phyloP scores from a whole-genome alignment of 2,329 filamentous ascomycete genomes.

The Periconia sp. region DNA sequence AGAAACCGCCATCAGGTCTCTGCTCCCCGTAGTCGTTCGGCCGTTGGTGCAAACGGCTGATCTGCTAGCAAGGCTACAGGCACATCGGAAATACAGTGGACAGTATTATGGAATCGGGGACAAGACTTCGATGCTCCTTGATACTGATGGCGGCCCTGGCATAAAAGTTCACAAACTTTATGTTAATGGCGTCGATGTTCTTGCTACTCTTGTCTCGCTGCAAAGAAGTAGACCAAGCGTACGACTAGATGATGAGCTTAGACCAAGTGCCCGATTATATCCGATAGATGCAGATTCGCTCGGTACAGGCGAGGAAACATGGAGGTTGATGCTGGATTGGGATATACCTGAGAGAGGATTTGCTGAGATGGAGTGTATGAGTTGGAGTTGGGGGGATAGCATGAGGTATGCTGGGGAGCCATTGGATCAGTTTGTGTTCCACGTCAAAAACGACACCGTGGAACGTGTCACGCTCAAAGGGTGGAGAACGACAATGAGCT shows the following conservation, averaged over 20 bases:
- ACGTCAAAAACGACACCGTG: neutral
- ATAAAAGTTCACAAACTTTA: slow-evolving; percentile 19
- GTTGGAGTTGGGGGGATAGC: slow-evolving; percentile 26
- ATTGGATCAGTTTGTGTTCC: slow-evolving; percentile 27
- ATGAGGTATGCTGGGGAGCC: slow-evolving; percentile 24
- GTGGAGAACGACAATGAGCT: too few relatives aligned
- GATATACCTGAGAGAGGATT: slow-evolving; percentile 12
- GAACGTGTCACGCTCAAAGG: too few relatives aligned
- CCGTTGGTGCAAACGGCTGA: slow-evolving; percentile 29
- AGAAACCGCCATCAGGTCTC: slow-evolving; percentile 9
- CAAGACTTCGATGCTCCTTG: slow-evolving; percentile 15
- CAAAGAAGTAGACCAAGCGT: too few relatives aligned
- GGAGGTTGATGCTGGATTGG: slow-evolving; percentile 26
- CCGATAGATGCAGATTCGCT: slow-evolving; percentile 27
- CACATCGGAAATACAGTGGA: slow-evolving; percentile 23
- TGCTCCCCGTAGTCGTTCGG: slow-evolving; percentile 19
- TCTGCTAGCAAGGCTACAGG: slow-evolving; percentile 22
- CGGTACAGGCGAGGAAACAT: slow-evolving; percentile 16
- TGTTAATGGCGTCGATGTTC: slow-evolving; percentile 23
- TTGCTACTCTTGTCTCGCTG: slow-evolving; percentile 18
- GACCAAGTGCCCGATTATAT: slow-evolving; percentile 28
- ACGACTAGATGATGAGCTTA: slow-evolving; percentile 14
- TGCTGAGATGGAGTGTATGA: slow-evolving; percentile 26
- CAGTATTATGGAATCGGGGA: slow-evolving; percentile 15
- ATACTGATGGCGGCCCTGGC: slow-evolving; percentile 28